phyloP scores from a whole-genome alignment of 148 eudicot species.

The Amaranthus hypochondriacus region DNA sequence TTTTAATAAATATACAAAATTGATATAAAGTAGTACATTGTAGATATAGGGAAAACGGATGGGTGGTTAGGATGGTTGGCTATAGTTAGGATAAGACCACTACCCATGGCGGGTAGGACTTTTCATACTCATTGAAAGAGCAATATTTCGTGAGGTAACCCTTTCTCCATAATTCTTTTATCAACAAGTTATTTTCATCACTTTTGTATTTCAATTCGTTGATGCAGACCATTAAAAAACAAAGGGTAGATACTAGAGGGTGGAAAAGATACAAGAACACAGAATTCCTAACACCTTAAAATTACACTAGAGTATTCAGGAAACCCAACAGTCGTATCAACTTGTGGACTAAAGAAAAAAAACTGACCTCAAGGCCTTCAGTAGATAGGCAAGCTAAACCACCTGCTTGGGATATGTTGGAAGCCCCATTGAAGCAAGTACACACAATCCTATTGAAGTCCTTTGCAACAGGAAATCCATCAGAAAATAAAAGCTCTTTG shows the following conservation, averaged over 20 bases:
- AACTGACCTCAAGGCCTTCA: slow-evolving; percentile 72
- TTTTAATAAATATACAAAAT: no score
- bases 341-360: not conserved
- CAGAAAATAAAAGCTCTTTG: slow-evolving; percentile 69
- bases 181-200: not conserved
- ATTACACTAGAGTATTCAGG: no score
- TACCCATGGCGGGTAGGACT: no score
- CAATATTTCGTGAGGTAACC: no score
- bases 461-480: slow-evolving; percentile 83
- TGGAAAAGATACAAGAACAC: not conserved
- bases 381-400: slow-evolving; percentile 79
- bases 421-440: slow-evolving; percentile 92
- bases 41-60: no score
- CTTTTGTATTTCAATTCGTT: not conserved
- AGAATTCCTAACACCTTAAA: no score
- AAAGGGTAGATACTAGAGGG: not conserved
- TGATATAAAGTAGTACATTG: no score
- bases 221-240: not conserved
- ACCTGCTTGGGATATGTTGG: slow-evolving; percentile 91
- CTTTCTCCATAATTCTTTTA: no score
- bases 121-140: no score
- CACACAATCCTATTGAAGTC: slow-evolving; percentile 86
- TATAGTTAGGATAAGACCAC: no score
- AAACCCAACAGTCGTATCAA: not conserved
- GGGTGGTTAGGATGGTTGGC: no score